Evolutionary conservation across 2,329 filamentous ascomycete species (phyloP), one percentile per base, ranked within the genome.

Genomic region (Fusarium sp.): DNA sequence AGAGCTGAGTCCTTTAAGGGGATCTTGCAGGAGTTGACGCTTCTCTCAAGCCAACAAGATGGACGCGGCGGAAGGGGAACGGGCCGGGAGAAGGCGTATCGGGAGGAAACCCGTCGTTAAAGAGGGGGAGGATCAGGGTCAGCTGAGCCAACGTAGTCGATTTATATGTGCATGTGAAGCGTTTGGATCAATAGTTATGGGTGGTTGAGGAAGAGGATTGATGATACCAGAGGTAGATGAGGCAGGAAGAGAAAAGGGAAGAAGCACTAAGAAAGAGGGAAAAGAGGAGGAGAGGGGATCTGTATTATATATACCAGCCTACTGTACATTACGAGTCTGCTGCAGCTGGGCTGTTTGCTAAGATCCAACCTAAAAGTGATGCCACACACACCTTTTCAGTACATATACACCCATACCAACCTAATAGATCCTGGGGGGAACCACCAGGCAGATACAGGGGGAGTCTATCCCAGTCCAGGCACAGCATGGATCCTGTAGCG

Each of bases 401-500:
- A 61, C 34, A 42, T 30, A 55, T 62, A 55, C 48, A 48, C 60
- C 61, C 60, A 37, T 62, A 42, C 44, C 59, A 41, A 45, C 55
- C 46, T 39, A 23, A 43, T n/a, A 26, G 21, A 52, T 49, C 60
- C 60, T 65, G 66, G 65, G 65, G 65, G 64, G 60, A 61, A 61
- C 51, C 46, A 63, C 65, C 59, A 70, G 62, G 67, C 53, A 70
- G 57, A 69, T 69, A 70, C 62, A 65, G 62, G 62, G 63, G 67
- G 37, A 23, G 48, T 53, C 51, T 53, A 70, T 62, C 62, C 67
- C 62, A 52, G 58, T 71, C 68, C 64, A 69, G 68, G 68, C 60
- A 65, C 64, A 53, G 41, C 65, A 65, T 61, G 58, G 57, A 48
- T 50, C 46, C 37, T 58, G 49, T 37, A 67, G 37, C 34, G 31